Evolutionary conservation across 805 yeast genomes (phyloP), one percentile per base, ranked within the genome.

Genomic region (Wickerhamomyces sydowiorum): DNA sequence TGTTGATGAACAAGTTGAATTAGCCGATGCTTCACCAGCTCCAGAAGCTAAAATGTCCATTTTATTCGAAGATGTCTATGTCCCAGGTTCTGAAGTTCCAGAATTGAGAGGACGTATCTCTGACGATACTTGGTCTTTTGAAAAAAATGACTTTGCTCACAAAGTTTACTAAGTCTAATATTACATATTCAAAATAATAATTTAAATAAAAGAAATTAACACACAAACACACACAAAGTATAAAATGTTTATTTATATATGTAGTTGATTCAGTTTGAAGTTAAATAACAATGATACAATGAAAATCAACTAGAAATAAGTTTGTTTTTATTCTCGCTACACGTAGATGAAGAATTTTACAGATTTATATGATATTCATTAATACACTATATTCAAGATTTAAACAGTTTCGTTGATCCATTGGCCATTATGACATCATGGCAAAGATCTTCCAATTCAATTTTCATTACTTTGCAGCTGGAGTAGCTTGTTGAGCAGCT

Each of bases 41-140:
- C 99, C 99, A 52, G 96, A 88, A 68, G 95, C 96, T 51, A 86
- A 82, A 73, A 80, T 91, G 80, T 88, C 87, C 64, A 87, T 87
- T 65, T 76, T 93, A 65, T 93, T 90, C 68, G 96, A 89, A 75
- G 98, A 93, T 64, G 96, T 91, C 49, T 93, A 93, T 70, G 91
- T 84, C 60, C 88, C 83, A 69, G 99, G 99, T 50, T 72, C 91
- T 47, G 98, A 93, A 75, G 78, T 86, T 44, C 90, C 93, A 57
- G 83, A 80, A 53, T 78, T 90, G 67, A 87, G 99, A 77, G 99
- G 99, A 51, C 86, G 99, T 77, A 82, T 90, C 60, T 83, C 95
- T 54, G 95, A 87, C 57, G 99, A 91, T 72, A 82, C 96, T 60
- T 91, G 95, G 95, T 78, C 79, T 66, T 86, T 84, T 70, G 50